Evolutionary conservation across 2,329 filamentous ascomycete genomes (phyloP), one percentile per base, ranked within the genome.

Genomic region (Alternaria metachromatica): DNA sequence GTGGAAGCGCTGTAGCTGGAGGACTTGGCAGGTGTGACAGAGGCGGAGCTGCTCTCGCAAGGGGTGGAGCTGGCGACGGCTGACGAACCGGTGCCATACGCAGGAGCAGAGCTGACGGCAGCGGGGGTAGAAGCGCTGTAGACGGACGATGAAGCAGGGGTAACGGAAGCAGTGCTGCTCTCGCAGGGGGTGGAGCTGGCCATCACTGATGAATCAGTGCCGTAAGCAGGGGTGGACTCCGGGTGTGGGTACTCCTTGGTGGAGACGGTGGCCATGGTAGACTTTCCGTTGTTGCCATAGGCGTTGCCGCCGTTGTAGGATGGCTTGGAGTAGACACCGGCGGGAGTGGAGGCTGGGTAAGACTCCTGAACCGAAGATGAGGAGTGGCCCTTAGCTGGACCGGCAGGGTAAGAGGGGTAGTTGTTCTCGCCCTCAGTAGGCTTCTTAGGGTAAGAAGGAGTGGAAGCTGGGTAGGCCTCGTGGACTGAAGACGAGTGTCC

Each of bases 41-140:
- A n/a, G 6, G 59, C 58, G 11, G 57, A 56, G 57, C 30, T 64
- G 57, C 55, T 64, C 28, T 60, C 49, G 20, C 49, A 60, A 46
- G 57, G 41, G n/a, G 57, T 60, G 4, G 57, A 60, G 49, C 49
- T 48, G 50, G 58, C 26, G 21, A 25, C 33, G 3, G 41, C 26
- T 6, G 30, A 41, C 7, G 11, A 30, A 20, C 8, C 28, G 15
- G 26, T 28, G n/a, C 48, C 28, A 28, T 50, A 50, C 4, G 20
- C 28, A 33, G 57, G 41, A 23, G 41, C 54, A 8, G 57, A 60
- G 49, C 49, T 48, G 50, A 51, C 26, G 20, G 20, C 33, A 12
- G 41, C 41, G 6, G 30, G 48, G 20, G 2, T 50, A 3, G 26
- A 50, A 21, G 26, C 48, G 26, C 48, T 51, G 48, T 51, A 51